phyloP scores from a whole-genome alignment of 108 stramenopile species.

The Mayamaea pseudoterrestris region DNA sequence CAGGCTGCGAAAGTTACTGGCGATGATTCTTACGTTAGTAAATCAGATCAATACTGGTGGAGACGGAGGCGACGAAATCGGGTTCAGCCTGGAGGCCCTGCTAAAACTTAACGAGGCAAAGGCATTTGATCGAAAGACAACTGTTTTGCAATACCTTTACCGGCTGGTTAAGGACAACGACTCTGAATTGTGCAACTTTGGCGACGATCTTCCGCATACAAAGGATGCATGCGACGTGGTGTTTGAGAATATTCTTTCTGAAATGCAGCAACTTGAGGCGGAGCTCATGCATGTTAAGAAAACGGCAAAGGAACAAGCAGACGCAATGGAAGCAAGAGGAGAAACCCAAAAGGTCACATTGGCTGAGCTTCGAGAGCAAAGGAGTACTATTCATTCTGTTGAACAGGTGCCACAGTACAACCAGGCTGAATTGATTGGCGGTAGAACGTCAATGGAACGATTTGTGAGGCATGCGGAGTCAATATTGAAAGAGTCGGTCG shows the following conservation, averaged over 20 bases:
- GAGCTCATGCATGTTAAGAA: conserved; percentile 39
- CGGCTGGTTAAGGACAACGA: conserved; percentile 69
- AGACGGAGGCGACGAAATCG: conserved; percentile 59
- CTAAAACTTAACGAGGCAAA: conserved; percentile 92
- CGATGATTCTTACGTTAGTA: conserved; percentile 81
- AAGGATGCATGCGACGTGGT: conserved; percentile 45
- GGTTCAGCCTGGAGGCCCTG: conserved; percentile 89
- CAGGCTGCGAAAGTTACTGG: conserved; percentile 74
- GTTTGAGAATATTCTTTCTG: conserved; percentile 38
- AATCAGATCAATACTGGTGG: conserved; percentile 90
- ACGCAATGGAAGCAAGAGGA: conserved; percentile 27
- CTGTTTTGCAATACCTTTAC: conserved; percentile 85
- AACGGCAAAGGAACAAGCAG: conserved; percentile 47
- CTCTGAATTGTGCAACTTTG: conserved; percentile 40
- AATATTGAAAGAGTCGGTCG: conserved; percentile 30
- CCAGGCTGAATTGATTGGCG: conserved; percentile 31
- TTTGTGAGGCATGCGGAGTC: conserved; percentile 44
- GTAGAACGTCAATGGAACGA: conserved; percentile 61
- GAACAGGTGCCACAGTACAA: conserved; percentile 55
- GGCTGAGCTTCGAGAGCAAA: conserved; percentile 45
- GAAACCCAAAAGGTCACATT: conserved; percentile 23
- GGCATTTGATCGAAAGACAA: conserved; percentile 94
- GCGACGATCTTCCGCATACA: conserved; percentile 51
- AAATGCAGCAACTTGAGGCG: conserved; percentile 43
- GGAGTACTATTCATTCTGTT: conserved; percentile 29